A percentile compares a stretch with the other conserved stretches of the same genome.
Conservation (phyloP, 2,329 filamentous ascomycete species). For the Plectosphaerella sp. region DNA sequence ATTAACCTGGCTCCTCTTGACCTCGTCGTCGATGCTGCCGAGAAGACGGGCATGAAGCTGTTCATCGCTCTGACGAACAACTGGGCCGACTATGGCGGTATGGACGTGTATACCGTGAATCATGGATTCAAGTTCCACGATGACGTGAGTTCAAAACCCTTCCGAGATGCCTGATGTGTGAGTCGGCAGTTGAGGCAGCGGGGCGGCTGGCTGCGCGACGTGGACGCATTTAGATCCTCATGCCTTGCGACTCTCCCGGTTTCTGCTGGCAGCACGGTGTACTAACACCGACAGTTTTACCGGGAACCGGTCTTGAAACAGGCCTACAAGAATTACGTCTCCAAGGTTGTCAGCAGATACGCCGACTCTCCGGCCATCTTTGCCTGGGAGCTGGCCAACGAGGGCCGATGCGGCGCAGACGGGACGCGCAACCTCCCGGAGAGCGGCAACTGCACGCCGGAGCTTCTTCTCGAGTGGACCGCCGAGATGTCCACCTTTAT, state of each 20-base stretch:
- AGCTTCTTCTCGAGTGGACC: slow-evolving; percentile 41
- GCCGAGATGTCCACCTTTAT: slow-evolving; percentile 50
- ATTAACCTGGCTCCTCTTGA: slow-evolving; percentile 40
- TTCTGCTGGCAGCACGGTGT: too few relatives aligned
- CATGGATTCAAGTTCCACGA: slow-evolving; percentile 47
- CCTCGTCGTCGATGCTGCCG: slow-evolving; percentile 45
- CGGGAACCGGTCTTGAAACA: slow-evolving; percentile 43
- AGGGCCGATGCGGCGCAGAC: slow-evolving; percentile 46
- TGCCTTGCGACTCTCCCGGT: too few relatives aligned
- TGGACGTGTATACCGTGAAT: slow-evolving; percentile 55
- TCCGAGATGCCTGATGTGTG: too few relatives aligned
- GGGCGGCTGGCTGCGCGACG: neutral
- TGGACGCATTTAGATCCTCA: neutral
- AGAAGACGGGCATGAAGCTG: slow-evolving; percentile 45
- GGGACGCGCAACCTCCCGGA: slow-evolving; percentile 37
- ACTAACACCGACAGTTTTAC: slow-evolving; percentile 35
- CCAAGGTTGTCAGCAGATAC: slow-evolving; percentile 55
- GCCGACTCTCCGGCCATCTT: slow-evolving; percentile 54
- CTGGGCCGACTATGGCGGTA: slow-evolving; percentile 57
- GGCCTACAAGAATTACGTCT: slow-evolving; percentile 54
- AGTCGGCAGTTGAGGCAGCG: too few relatives aligned
- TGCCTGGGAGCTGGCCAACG: slow-evolving; percentile 65
- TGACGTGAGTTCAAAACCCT: slow-evolving; percentile 26
- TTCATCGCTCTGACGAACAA: slow-evolving; percentile 52
- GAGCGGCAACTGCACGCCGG: slow-evolving; percentile 32